Evolutionary conservation across 176 grass and related monocot species (phyloP).

Genomic region (Oryza brachyantha): DNA sequence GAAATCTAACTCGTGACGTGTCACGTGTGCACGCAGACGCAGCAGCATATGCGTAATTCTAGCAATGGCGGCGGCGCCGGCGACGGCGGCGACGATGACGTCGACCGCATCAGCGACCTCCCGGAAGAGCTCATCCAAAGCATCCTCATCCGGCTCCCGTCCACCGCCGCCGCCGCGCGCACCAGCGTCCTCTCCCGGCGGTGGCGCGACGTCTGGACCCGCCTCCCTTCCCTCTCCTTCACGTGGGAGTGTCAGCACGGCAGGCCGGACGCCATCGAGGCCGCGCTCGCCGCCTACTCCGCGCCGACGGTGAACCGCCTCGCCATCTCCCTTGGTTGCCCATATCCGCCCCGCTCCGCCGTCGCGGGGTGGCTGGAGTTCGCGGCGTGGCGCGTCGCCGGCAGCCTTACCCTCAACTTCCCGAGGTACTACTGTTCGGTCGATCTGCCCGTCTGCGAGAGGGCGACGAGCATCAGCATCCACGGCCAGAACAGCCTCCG

Average conservation of each 20-base stretch:
- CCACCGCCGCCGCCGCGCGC: background rate
- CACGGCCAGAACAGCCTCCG: background rate
- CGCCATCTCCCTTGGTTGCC: fast-evolving
- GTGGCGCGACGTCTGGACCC: background rate
- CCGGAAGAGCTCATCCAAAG: background rate
- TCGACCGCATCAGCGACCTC: background rate
- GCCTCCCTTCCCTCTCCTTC: background rate
- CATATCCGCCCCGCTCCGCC: background rate
- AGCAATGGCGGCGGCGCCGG: no score
- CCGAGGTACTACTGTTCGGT: background rate
- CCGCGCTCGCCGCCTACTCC: background rate
- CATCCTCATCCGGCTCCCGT: background rate
- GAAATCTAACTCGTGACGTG: no score
- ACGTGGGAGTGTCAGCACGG: background rate
- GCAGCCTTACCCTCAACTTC: background rate
- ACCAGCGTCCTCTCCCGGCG: background rate
- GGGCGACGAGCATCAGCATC: no score
- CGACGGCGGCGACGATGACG: no score
- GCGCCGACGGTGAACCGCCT: background rate
- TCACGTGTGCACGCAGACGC: no score
- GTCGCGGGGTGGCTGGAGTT: background rate
- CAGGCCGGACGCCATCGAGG: background rate
- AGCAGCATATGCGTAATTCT: no score
- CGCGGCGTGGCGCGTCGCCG: background rate
- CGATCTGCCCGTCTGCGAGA: background rate